phyloP scores from a whole-genome alignment of 805 yeast species.

The Myxozyma neglecta region DNA sequence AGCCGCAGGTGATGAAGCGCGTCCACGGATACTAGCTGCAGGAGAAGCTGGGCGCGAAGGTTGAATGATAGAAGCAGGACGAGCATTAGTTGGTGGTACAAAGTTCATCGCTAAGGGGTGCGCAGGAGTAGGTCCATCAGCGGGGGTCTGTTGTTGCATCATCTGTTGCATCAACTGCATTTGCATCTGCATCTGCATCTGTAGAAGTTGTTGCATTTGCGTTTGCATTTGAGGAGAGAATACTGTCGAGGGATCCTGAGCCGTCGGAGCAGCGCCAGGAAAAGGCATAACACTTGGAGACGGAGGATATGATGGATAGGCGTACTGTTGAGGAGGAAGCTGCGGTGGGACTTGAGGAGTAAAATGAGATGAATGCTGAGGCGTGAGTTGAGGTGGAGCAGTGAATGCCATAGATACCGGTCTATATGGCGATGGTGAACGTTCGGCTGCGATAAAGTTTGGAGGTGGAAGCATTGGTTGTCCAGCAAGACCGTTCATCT shows the following conservation, averaged over 20 bases:
- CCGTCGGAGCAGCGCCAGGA: background rate
- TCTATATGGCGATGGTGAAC: background rate
- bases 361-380: too few relatives aligned
- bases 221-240: conserved; percentile 18
- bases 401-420: background rate
- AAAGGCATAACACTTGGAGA: background rate
- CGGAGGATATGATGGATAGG: background rate
- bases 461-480: background rate
- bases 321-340: background rate
- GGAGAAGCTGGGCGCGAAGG: background rate
- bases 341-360: background rate
- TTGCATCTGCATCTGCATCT: conserved; percentile 29
- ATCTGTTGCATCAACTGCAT: conserved; percentile 27
- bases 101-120: background rate
- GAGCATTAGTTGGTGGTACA: background rate
- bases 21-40: background rate
- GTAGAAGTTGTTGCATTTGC: conserved; percentile 25
- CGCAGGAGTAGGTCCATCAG: background rate
- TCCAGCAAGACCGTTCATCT: conserved; percentile 11
- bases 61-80: background rate
- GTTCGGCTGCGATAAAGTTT: background rate
- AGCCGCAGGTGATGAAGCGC: background rate
- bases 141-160: conserved; percentile 9
- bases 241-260: conserved; percentile 1
- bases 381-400: too few relatives aligned